Conservation (phyloP, 2,329 filamentous ascomycete genomes). For the Fusarium sp. region DNA sequence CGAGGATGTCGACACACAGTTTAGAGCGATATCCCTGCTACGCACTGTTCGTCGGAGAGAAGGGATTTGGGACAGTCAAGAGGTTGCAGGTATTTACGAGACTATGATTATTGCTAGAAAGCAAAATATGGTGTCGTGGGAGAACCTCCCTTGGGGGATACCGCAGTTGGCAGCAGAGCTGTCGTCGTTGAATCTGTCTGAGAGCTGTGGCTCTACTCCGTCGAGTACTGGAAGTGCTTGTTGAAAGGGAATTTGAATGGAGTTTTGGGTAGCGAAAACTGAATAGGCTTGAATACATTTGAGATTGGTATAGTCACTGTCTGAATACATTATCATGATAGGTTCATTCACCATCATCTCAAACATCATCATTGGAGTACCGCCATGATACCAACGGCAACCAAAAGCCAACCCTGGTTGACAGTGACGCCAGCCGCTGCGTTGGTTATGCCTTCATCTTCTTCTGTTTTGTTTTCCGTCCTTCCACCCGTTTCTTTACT, state of each 20-base stretch:
- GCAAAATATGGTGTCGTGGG: background rate
- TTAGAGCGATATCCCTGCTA: constrained; percentile 19
- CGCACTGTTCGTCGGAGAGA: constrained; percentile 28
- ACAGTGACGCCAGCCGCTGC: background rate
- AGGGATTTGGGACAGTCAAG: constrained; percentile 41
- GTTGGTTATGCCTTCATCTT: background rate
- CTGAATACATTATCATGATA: background rate
- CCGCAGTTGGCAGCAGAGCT: constrained; percentile 1
- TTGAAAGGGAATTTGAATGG: background rate
- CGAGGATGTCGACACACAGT: constrained; percentile 11
- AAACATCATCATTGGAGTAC: background rate
- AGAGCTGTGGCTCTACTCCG: background rate
- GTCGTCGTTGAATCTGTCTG: background rate
- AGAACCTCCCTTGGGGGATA: background rate
- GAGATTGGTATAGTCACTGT: background rate
- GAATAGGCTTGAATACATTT: background rate
- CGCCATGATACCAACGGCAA: background rate
- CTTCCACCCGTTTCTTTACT: background rate
- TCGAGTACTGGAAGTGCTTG: background rate
- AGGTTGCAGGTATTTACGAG: constrained; percentile 30
- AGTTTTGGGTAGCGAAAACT: background rate
- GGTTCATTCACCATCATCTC: background rate
- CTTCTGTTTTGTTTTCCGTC: background rate
- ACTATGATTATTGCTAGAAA: constrained; percentile 18
- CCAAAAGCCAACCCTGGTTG: background rate